These are phyloP conservation scores for Barnettozyma siamensis DNA, from an alignment of 805 yeast genomes.

Conservation along the genomic window DNA sequence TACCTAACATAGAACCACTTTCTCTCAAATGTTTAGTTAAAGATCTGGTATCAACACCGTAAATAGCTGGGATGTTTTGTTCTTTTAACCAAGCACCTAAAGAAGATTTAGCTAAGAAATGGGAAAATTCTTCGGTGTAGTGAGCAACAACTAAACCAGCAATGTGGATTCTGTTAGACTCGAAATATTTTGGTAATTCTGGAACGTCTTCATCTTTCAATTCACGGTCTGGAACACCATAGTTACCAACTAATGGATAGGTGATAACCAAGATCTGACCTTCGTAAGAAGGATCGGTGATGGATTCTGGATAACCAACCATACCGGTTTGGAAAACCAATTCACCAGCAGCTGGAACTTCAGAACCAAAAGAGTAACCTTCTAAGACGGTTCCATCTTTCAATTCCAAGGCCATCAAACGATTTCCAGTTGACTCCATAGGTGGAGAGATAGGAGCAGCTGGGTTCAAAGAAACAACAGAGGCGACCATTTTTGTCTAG, in stretches of 20 bases:
- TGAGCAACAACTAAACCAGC: constrained; percentile 97
- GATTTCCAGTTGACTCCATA: constrained; percentile 75
- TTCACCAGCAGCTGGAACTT: constrained; percentile 87
- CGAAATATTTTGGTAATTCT: constrained; percentile 84
- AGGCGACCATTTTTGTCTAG: constrained; percentile 10
- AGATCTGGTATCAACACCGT: constrained; percentile 96
- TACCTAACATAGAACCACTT: constrained; percentile 88
- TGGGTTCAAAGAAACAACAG: constrained; percentile 28
- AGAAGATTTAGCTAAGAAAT: constrained; percentile 86
- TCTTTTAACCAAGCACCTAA: constrained; percentile 90
- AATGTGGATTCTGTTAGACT: constrained; percentile 85
- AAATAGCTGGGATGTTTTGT: constrained; percentile 90
- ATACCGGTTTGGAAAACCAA: constrained; percentile 98
- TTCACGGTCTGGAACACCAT: constrained; percentile 94
- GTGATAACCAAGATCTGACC: constrained; percentile 97
- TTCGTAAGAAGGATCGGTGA: constrained; percentile 96
- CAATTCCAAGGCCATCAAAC: constrained; percentile 81
- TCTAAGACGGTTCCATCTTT: constrained; percentile 81
- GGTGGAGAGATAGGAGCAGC: constrained; percentile 89
- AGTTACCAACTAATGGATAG: constrained; percentile 95
- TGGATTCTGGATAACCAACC: constrained; percentile 98
- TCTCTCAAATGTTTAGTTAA: constrained; percentile 90
- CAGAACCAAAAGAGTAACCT: constrained; percentile 97
- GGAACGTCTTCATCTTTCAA: constrained; percentile 68
- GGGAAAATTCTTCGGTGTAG: constrained; percentile 94